Conservation (phyloP, 1,139 yeast genomes). For the Diutina rugosa region DNA sequence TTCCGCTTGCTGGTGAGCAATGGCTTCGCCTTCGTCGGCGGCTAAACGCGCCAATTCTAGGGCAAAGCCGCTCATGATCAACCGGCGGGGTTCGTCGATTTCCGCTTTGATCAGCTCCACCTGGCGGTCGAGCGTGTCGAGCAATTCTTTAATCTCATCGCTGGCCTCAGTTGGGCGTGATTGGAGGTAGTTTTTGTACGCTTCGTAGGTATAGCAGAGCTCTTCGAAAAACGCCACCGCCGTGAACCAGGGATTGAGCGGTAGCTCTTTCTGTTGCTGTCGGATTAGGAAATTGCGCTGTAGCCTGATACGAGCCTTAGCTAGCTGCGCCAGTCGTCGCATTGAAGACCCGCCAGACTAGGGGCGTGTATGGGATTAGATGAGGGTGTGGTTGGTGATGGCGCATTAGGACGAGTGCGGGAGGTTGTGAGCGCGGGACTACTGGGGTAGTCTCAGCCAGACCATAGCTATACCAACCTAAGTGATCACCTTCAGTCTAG, state of each 20-base stretch:
- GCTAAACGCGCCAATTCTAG: too few species aligned
- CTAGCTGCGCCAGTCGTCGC: not conserved
- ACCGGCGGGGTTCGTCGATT: too few species aligned
- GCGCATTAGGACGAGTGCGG: not conserved
- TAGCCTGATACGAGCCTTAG: not conserved
- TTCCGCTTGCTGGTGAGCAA: not conserved
- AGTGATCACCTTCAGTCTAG: too few species aligned
- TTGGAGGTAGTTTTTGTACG: not conserved
- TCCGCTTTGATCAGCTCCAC: not conserved
- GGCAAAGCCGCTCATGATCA: too few species aligned
- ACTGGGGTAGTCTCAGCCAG: too few species aligned
- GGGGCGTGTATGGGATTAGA: not conserved
- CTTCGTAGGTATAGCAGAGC: not conserved
- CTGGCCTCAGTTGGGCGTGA: not conserved
- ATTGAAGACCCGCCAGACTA: not conserved
- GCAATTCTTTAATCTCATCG: not conserved
- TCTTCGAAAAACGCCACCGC: not conserved
- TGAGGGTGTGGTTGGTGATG: not conserved
- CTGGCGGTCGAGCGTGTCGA: not conserved
- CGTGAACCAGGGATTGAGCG: not conserved
- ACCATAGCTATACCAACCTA: too few species aligned
- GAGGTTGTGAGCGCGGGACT: too few species aligned
- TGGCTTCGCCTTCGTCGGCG: too few species aligned
- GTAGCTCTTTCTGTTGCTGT: not conserved
- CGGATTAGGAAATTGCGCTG: not conserved